phyloP scores from a whole-genome alignment of 2,329 filamentous ascomycete species.

The Sclerotinia borealis region DNA sequence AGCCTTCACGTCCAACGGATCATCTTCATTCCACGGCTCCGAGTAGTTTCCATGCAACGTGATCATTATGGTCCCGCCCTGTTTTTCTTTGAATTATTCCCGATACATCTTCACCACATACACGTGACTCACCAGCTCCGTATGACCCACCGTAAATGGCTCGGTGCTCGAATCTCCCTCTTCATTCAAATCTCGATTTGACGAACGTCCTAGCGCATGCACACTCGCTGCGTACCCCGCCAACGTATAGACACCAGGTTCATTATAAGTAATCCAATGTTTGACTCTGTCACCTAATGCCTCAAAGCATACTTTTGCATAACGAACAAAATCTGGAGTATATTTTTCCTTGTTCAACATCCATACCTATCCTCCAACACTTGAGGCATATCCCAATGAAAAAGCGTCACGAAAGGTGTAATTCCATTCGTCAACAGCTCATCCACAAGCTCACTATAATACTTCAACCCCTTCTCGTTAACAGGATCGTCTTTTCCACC shows the following conservation, averaged over 20 bases:
- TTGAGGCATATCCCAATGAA: conserved; percentile 82
- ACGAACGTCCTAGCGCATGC: conserved; percentile 75
- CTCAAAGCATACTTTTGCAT: conserved; percentile 69
- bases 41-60: conserved; percentile 63
- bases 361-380: conserved; percentile 75
- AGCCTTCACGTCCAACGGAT: conserved; percentile 67
- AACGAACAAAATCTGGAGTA: conserved; percentile 71
- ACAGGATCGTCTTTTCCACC: conserved; percentile 74
- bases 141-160: conserved; percentile 77
- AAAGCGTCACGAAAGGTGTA: conserved; percentile 72
- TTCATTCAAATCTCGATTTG: conserved; percentile 61
- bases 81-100: conserved; percentile 66
- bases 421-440: conserved; percentile 71
- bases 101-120: conserved; percentile 74
- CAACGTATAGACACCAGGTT: conserved; percentile 78
- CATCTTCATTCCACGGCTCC: conserved; percentile 73
- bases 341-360: conserved; percentile 75
- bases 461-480: conserved; percentile 69
- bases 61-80: conserved; percentile 74
- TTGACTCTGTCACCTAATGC: conserved; percentile 64
- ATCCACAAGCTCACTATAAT: conserved; percentile 72
- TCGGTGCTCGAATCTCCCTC: conserved; percentile 69
- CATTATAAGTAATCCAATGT: conserved; percentile 85
- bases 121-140: conserved; percentile 72
- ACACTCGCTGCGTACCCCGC: conserved; percentile 71